phyloP scores from a whole-genome alignment of 2,329 filamentous ascomycete genomes.

The Pyrenophora teres region DNA sequence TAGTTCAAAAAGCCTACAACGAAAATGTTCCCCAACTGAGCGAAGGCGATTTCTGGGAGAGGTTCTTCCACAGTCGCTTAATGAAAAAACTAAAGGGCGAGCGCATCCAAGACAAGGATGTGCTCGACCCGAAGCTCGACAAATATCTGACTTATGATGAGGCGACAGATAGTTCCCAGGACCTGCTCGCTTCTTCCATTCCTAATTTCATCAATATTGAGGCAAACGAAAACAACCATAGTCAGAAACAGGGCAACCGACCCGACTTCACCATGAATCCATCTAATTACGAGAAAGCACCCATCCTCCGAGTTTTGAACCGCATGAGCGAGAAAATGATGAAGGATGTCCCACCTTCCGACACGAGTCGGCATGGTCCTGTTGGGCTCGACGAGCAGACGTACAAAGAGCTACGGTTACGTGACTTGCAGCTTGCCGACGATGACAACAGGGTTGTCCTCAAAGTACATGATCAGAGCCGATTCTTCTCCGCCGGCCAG shows the following conservation, averaged over 20 bases:
- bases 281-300: conserved; percentile 72
- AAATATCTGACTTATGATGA: conserved; percentile 80
- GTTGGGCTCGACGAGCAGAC: conserved; percentile 73
- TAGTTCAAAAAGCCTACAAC: conserved; percentile 89
- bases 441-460: conserved; percentile 80
- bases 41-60: conserved; percentile 85
- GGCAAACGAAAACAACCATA: conserved; percentile 94
- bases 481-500: conserved; percentile 69
- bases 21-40: conserved; percentile 79
- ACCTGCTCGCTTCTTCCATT: conserved; percentile 64
- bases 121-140: conserved; percentile 79
- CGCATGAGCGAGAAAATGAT: conserved; percentile 92
- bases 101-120: conserved; percentile 77
- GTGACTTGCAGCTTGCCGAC: conserved; percentile 76
- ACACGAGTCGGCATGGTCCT: conserved; percentile 68
- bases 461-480: conserved; percentile 84
- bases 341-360: conserved; percentile 79
- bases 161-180: conserved; percentile 51
- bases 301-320: conserved; percentile 88
- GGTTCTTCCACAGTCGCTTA: conserved; percentile 89
- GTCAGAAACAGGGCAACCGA: conserved; percentile 81
- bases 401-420: conserved; percentile 74
- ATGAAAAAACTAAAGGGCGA: conserved; percentile 93
- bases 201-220: conserved; percentile 91
- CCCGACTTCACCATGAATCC: conserved; percentile 91